phyloP scores from a whole-genome alignment of 2,329 filamentous ascomycete species.

The Esteya vermicola region DNA sequence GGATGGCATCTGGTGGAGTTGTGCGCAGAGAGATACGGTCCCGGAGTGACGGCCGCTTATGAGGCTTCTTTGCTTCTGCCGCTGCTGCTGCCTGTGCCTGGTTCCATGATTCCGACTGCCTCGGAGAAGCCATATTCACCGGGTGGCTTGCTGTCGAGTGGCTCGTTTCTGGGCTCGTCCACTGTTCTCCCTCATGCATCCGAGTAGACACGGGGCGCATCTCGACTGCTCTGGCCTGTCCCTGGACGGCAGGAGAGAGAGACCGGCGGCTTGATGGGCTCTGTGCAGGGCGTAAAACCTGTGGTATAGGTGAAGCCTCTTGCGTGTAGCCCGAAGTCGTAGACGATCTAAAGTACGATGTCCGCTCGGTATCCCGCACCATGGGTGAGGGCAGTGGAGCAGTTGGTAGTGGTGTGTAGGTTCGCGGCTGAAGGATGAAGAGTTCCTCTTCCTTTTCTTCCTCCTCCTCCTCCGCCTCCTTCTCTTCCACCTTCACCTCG shows the following conservation, averaged over 20 bases:
- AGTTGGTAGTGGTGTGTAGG: constrained; percentile 38
- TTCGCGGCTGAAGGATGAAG: constrained; percentile 41
- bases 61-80: constrained; percentile 1
- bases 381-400: constrained; percentile 33
- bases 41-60: constrained; percentile 29
- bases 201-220: background rate
- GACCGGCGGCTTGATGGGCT: background rate
- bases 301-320: constrained; percentile 1
- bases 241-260: background rate
- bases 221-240: background rate
- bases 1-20: constrained; percentile 36
- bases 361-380: constrained; percentile 15
- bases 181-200: background rate
- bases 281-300: background rate
- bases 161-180: too few relatives aligned
- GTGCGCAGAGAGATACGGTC: constrained; percentile 40
- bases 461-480: background rate
- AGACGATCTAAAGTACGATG: too few relatives aligned
- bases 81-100: background rate
- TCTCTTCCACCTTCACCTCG: background rate
- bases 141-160: too few relatives aligned
- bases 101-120: background rate
- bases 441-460: constrained; percentile 15
- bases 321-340: background rate
- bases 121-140: background rate